A percentile compares a stretch with the other conserved stretches of the same genome.
Evolutionary conservation across 2,329 filamentous ascomycete genomes (phyloP).

Genomic region (Polychaeton citri): DNA sequence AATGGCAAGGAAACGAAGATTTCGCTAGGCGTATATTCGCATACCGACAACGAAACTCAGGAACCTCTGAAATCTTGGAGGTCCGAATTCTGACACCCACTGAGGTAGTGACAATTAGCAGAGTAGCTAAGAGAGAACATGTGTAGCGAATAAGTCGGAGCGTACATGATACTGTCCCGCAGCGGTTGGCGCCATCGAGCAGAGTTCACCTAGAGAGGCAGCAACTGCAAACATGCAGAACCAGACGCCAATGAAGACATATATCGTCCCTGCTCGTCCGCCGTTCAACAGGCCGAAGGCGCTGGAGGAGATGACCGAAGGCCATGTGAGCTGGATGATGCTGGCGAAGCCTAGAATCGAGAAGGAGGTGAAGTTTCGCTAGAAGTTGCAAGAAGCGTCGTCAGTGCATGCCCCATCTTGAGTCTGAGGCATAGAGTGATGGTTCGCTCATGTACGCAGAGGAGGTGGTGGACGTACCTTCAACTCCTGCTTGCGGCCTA

Average conservation of each 20-base stretch:
- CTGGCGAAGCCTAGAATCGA: neutral
- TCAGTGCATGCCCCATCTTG: too few relatives aligned
- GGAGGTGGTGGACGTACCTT: too few relatives aligned
- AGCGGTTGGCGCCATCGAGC: conserved; percentile 23
- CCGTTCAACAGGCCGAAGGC: conserved; percentile 23
- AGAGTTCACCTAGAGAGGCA: conserved; percentile 17
- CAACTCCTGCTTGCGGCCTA: neutral
- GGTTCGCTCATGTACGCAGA: too few relatives aligned
- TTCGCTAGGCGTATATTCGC: too few relatives aligned
- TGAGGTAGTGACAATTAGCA: too few relatives aligned
- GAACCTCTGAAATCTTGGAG: neutral
- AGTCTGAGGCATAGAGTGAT: too few relatives aligned
- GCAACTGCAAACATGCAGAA: too few relatives aligned
- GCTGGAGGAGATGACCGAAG: neutral
- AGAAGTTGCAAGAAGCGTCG: too few relatives aligned
- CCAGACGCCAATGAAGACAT: conserved; percentile 36
- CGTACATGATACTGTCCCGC: conserved; percentile 8
- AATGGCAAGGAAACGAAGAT: too few relatives aligned
- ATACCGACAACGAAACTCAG: conserved; percentile 6
- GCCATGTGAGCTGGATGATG: neutral
- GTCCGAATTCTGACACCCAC: neutral
- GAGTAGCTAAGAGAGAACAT: too few relatives aligned
- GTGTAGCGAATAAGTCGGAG: too few relatives aligned
- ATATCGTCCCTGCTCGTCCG: conserved; percentile 39
- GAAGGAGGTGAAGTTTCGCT: neutral